Conservation (phyloP, 805 yeast genomes). For the Candida schatavii region DNA sequence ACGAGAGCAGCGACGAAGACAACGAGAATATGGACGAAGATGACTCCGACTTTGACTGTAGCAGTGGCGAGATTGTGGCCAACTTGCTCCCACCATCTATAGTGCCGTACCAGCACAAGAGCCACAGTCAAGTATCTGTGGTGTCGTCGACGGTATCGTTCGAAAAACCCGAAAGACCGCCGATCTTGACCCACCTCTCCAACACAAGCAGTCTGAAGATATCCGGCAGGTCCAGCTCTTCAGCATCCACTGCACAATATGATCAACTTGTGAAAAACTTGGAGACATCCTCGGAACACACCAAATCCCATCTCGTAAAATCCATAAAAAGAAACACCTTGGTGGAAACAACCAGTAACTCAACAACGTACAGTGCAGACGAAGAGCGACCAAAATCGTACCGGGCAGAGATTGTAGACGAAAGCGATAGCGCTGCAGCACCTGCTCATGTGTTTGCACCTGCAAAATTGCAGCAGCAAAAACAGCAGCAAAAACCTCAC, state of each 20-base stretch:
- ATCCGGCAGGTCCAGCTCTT: too few relatives aligned
- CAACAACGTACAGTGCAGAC: neutral
- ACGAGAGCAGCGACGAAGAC: neutral
- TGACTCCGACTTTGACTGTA: neutral
- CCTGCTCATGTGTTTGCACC: neutral
- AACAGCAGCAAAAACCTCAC: conserved; percentile 1
- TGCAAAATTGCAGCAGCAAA: neutral
- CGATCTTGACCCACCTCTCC: neutral
- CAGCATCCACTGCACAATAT: too few relatives aligned
- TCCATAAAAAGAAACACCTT: conserved; percentile 9
- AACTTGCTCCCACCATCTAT: conserved; percentile 1
- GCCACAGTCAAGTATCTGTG: neutral
- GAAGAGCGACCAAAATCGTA: conserved; percentile 21
- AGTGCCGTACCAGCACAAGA: neutral
- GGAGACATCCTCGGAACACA: conserved; percentile 8
- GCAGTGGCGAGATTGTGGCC: neutral
- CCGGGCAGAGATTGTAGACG: conserved; percentile 15
- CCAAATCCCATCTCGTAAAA: conserved; percentile 7
- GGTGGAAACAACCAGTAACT: neutral
- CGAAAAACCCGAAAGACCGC: neutral
- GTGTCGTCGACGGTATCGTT: neutral
- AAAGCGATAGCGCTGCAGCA: neutral
- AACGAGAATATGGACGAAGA: neutral
- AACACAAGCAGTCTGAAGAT: too few relatives aligned
- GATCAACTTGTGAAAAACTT: conserved; percentile 9